Percentiles rank a stretch among this genome's conserved stretches.
Evolutionary conservation across 2,329 filamentous ascomycete species (phyloP).

Genomic region (Hypoxylon sp.): DNA sequence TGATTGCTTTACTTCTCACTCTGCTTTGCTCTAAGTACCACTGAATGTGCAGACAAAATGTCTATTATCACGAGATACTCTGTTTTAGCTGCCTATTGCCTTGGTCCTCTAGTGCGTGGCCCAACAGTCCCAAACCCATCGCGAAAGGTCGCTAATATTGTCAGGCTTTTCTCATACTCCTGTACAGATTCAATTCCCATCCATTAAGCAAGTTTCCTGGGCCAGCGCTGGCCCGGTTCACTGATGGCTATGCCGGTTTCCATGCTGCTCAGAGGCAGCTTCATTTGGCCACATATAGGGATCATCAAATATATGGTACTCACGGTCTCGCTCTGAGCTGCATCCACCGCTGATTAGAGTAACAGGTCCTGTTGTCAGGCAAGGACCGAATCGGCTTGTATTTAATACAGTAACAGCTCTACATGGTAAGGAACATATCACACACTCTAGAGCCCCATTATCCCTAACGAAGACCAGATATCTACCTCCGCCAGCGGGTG

Average conservation of each 20-base stretch:
- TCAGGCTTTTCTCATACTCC: constrained; percentile 11
- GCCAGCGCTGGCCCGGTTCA: constrained; percentile 23
- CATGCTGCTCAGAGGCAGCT: constrained; percentile 24
- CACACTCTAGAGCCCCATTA: neutral
- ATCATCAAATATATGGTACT: constrained; percentile 26
- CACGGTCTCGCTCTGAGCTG: neutral
- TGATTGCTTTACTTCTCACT: neutral
- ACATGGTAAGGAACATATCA: constrained; percentile 10
- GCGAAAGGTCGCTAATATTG: neutral
- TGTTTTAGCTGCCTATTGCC: neutral
- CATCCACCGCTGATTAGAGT: neutral
- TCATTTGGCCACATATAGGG: constrained; percentile 27
- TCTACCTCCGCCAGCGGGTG: constrained; percentile 27
- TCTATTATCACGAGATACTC: neutral
- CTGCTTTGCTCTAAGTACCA: neutral
- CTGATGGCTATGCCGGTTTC: constrained; percentile 33
- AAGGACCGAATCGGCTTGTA: constrained; percentile 31
- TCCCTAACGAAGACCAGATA: constrained; percentile 26
- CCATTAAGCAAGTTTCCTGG: constrained; percentile 31
- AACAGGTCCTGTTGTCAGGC: constrained; percentile 29
- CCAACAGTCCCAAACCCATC: neutral
- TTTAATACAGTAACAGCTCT: constrained; percentile 37
- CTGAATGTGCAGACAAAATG: neutral
- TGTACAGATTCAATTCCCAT: constrained; percentile 17
- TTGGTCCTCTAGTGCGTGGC: neutral